Evolutionary conservation across 139 green algal genomes (phyloP), one percentile per base, ranked within the genome.

Genomic region (Closterium sp.): DNA sequence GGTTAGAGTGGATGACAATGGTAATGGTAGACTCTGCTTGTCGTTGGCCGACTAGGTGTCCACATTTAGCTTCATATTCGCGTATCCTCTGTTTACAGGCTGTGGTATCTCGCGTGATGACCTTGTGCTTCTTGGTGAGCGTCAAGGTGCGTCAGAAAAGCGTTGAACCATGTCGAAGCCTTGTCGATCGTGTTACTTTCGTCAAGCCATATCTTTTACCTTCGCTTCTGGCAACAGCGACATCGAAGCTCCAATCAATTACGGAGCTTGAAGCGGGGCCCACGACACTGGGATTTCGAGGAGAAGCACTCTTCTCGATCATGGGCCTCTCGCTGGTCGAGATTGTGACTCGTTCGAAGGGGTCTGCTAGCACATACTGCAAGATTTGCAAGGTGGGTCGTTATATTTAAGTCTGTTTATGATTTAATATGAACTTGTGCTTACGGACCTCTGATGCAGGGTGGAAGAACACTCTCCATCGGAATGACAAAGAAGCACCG

Each of bases 341-440:
- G 69, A 91, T 91, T 33, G 25, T 66, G 32, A 91, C 88, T 55
- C 87, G 55, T 32, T 9, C 31, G 5, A 87, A 21, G 23, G 76
- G 64, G 84, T 87, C 84, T 66, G n/a, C 88, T 16, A n/a, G 32
- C 21, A 87, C 88, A 2, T 91, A 76, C 64, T 38, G 88, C n/a
- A 91, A 91, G 87, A 64, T 91, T 87, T 66, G 87, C 19, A 88
- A 91, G 88, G 88, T 91, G 81, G 34, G 87, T 64, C 32, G 19
- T 87, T 33, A 87, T 33, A 31, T 21, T 87, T 21, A 31, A 33
- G 1, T 7, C 4, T 34, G 84, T 69, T 69, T 5, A 9, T 69
- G 43, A 25, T 5, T 69, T 12, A 16, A 69, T 25, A 25, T 5
- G 8, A 33, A 34, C 9, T 33, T 33, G 21, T 2, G 84, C 32